phyloP scores from a whole-genome alignment of 306 rosid genomes.

The Oxytropis ochrocephala region DNA sequence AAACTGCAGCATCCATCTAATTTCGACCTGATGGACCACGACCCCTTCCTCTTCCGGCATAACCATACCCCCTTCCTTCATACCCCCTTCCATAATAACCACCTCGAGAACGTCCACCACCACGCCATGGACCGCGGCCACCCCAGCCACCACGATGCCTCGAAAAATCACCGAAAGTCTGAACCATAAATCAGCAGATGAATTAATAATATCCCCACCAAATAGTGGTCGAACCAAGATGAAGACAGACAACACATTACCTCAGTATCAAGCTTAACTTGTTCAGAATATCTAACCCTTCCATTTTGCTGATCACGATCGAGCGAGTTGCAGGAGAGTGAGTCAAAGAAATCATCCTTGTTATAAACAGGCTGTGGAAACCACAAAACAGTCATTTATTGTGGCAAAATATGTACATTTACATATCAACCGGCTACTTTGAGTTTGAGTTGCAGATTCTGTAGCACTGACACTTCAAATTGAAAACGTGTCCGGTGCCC shows the following conservation, averaged over 20 bases:
- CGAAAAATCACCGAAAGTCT: constrained; percentile 45
- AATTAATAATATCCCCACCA: not conserved
- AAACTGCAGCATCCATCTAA: constrained; percentile 20
- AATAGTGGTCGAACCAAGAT: not conserved
- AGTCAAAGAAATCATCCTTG: constrained; percentile 50
- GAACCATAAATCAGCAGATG: constrained; percentile 19
- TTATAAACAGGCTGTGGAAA: constrained; percentile 37
- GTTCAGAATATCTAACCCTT: constrained; percentile 47
- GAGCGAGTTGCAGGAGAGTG: constrained; percentile 37
- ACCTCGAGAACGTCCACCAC: constrained; percentile 44
- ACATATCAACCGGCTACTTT: not conserved
- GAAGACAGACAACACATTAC: constrained; percentile 16
- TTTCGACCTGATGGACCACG: constrained; percentile 22
- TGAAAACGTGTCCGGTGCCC: too few relatives aligned
- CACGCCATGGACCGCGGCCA: constrained; percentile 35
- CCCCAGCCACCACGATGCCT: constrained; percentile 48
- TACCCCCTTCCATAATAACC: constrained; percentile 50
- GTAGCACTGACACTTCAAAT: too few relatives aligned
- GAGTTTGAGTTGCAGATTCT: not conserved
- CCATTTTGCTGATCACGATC: constrained; percentile 31
- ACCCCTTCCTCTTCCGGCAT: constrained; percentile 46
- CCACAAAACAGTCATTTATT: constrained; percentile 3
- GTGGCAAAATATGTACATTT: not conserved
- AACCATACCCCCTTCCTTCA: constrained; percentile 34
- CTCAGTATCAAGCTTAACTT: constrained; percentile 46